These are phyloP conservation scores for Macadamia tetraphylla DNA, from an alignment of 164 flowering plant species.

Conservation along the genomic window DNA sequence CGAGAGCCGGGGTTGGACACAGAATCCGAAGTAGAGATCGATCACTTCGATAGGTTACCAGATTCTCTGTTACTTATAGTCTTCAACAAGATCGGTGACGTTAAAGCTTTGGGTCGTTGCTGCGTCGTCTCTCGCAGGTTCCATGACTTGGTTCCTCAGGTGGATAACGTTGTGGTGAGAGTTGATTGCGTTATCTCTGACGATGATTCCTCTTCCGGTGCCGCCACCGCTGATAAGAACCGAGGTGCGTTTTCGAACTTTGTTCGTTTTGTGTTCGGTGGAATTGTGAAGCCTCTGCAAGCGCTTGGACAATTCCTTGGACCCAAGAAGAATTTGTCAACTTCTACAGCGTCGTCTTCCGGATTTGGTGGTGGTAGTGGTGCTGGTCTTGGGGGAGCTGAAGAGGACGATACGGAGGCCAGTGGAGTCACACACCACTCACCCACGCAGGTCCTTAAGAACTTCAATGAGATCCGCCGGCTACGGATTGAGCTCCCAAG, in stretches of 20 bases:
- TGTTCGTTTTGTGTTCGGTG: slow-evolving; percentile 35
- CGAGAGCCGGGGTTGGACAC: too few relatives aligned
- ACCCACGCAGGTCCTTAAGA: slow-evolving; percentile 66
- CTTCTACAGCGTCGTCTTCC: neutral
- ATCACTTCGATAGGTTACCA: slow-evolving; percentile 68
- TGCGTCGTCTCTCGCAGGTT: slow-evolving; percentile 73
- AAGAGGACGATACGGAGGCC: slow-evolving; percentile 35
- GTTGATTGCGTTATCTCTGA: slow-evolving; percentile 90
- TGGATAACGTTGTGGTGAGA: slow-evolving; percentile 70
- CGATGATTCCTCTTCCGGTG: slow-evolving; percentile 44
- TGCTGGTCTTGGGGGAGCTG: slow-evolving; percentile 9
- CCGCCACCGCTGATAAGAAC: slow-evolving; percentile 37
- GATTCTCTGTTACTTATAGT: slow-evolving; percentile 64
- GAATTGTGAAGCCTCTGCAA: slow-evolving; percentile 67
- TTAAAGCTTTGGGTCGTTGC: slow-evolving; percentile 82
- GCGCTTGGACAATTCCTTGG: slow-evolving; percentile 54
- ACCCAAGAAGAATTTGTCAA: slow-evolving; percentile 23
- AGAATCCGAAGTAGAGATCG: slow-evolving; percentile 14
- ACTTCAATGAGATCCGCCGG: slow-evolving; percentile 9
- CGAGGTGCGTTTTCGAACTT: slow-evolving; percentile 33
- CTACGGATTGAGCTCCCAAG: slow-evolving; percentile 10
- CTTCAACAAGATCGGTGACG: slow-evolving; percentile 82
- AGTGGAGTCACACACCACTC: slow-evolving; percentile 83
- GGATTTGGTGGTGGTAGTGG: neutral
- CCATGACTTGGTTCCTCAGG: slow-evolving; percentile 66